Conservation (phyloP, 179 eudicot species). For the Corrigiola litoralis region DNA sequence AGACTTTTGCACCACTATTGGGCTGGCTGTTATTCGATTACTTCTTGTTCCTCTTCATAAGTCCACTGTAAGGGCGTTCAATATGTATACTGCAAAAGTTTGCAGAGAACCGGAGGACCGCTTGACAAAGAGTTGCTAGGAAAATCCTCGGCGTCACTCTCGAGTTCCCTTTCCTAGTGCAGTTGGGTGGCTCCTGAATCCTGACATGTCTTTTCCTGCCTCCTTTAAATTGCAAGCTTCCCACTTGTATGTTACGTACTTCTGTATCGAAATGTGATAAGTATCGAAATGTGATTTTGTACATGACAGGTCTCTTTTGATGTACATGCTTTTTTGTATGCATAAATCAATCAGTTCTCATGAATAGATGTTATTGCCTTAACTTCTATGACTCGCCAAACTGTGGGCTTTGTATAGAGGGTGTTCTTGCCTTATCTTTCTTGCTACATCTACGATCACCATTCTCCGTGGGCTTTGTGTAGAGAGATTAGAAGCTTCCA, state of each 20-base stretch:
- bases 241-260: constrained; percentile 14
- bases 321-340: constrained; percentile 11
- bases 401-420: too few species aligned
- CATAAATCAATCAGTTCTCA: background rate
- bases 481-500: too few species aligned
- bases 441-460: too few species aligned
- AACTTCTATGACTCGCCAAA: too few species aligned
- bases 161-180: background rate
- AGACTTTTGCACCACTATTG: background rate
- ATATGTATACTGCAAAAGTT: background rate
- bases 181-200: background rate
- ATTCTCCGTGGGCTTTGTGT: too few species aligned
- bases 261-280: too few species aligned
- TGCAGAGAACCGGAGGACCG: too few species aligned
- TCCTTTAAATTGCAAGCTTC: background rate
- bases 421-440: too few species aligned
- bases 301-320: background rate
- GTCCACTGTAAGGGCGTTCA: constrained; percentile 1
- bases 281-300: constrained; percentile 8
- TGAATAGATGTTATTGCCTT: too few species aligned
- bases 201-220: background rate
- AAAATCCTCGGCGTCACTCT: background rate
- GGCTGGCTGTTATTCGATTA: background rate
- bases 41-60: background rate
- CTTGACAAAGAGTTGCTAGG: too few species aligned